A percentile compares a stretch with the other conserved stretches of the same genome.
phyloP scores from a whole-genome alignment of 2,329 filamentous ascomycete species.

The Aspergillus pseudotamarii region DNA sequence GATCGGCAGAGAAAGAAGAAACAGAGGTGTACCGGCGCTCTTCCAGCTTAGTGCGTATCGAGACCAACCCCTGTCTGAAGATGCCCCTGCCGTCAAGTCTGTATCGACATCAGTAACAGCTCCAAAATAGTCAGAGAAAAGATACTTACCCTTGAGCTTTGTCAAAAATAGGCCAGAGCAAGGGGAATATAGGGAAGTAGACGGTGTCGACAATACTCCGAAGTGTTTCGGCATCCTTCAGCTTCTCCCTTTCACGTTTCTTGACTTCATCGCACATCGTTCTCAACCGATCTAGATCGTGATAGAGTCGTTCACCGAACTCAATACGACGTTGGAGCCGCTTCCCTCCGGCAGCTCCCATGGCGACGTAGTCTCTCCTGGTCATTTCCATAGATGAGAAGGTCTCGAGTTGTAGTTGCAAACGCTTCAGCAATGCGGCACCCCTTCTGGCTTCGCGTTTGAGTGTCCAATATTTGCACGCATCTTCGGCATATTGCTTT shows the following conservation, averaged over 20 bases:
- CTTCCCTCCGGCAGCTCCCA: slow-evolving; percentile 81
- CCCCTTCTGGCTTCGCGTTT: slow-evolving; percentile 92
- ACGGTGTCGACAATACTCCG: slow-evolving; percentile 80
- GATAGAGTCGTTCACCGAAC: slow-evolving; percentile 69
- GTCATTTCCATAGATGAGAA: slow-evolving; percentile 98
- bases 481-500: slow-evolving; percentile 89
- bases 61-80: slow-evolving; percentile 58
- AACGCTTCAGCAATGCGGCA: slow-evolving; percentile 85
- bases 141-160: slow-evolving; percentile 76
- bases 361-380: slow-evolving; percentile 89
- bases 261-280: slow-evolving; percentile 71
- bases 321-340: slow-evolving; percentile 81
- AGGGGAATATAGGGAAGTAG: slow-evolving; percentile 83
- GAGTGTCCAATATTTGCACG: slow-evolving; percentile 95
- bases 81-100: slow-evolving; percentile 56
- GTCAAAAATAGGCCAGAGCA: slow-evolving; percentile 77
- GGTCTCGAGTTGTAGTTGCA: slow-evolving; percentile 92
- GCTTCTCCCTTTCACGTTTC: slow-evolving; percentile 74
- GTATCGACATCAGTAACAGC: slow-evolving; percentile 20
- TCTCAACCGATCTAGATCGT: slow-evolving; percentile 76
- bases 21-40: slow-evolving; percentile 64
- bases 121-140: neutral
- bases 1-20: slow-evolving; percentile 61
- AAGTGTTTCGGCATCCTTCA: slow-evolving; percentile 75
- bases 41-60: slow-evolving; percentile 56